Evolutionary conservation across 768 basidiomycete species (phyloP), one percentile per base, ranked within the genome.

Genomic region (Glaciozyma antarctica): DNA sequence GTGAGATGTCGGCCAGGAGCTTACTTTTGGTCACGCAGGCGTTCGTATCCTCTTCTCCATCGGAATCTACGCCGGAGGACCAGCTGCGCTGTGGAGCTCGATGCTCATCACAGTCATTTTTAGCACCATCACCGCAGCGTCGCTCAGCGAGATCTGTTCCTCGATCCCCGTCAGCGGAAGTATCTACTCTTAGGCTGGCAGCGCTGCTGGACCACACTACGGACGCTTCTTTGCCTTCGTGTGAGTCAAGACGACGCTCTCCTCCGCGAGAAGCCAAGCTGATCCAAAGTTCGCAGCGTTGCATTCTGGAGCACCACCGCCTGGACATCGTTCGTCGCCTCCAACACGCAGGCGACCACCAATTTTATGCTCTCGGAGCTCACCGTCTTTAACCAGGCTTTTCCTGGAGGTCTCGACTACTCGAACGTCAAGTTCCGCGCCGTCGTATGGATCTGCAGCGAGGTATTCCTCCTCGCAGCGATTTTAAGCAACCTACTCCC

Each of bases 261-360:
- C 49, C 41, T 30, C 19, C 22, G 13, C 53, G 22, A 30, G 30
- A 12, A 3, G n/a, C 45, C 5, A 30, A 45, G 10, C 52, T 24
- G 1, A 58, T 57, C 34, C n/a, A 6, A 19, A 52, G 52, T 44
- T 55, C 57, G 1, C 60, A 68, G 67, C 32, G 32, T 32, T 21
- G 90, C 90, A 38, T 94, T 88, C 87, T 94, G 90, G 90, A 81
- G 88, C 19, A 86, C 85, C 64, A 91, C 90, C 1, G 91, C 90
- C n/a, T 94, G 91, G 91, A 90, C 90, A 83, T 93, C 91, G 0
- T 94, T 92, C 71, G 81, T 85, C 48, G 91, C 91, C 13, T 84
- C 87, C 32, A 92, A 90, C 73, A 90, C 88, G 64, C 89, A 91
- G 79, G 90, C 87, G 3, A 86, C 90, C 2, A 88, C 90, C 53